Evolutionary conservation across 2,329 filamentous ascomycete species (phyloP), one percentile per base, ranked within the genome.

Genomic region (Phialocephala sp.): DNA sequence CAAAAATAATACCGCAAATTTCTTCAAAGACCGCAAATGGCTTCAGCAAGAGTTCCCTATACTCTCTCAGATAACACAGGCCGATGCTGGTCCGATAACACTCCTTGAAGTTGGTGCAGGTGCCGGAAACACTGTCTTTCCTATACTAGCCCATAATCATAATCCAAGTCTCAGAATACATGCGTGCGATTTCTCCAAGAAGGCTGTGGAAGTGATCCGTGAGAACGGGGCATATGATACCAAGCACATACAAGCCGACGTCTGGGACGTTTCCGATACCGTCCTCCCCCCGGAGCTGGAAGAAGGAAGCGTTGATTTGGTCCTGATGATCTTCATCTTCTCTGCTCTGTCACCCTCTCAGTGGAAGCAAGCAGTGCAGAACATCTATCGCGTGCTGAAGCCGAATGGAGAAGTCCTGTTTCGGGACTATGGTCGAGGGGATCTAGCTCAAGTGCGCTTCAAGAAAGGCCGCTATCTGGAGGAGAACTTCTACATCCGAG

Each of bases 21-120:
- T 99, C 80, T 99, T 99, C 87, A 99, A 99, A 80, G 91, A 99
- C 77, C 87, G 95, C 69, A 98, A 98, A 78, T 99, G 95, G 95
- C 82, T 99, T 37, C 90, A 91, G 70, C 94, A 98, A 78, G 95
- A 99, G 78, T 99, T 99, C 71, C 95, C 95, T 0, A 82, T 98
- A 4, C 82, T 99, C n/a, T 87, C 85, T 27, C 85, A 91, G 65
- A 85, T 97, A 59, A 94, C 91, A 14, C 81, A 84, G 64, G 85
- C 87, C 68, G 88, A 89, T 65, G 88, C 90, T 2, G 92, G 91
- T 3, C 84, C 85, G 27, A 84, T 88, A 65, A 86, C 89, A 9
- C 80, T 99, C 57, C 83, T 99, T 47, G 95, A 99, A 78, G 92
- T 98, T 68, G 95, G 95, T 63, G 95, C 95, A 0, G 95, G 95